Evolutionary conservation across 1,284 basidiomycete species (phyloP), one percentile per base, ranked within the genome.

Genomic region (Ustilago bromivora): DNA sequence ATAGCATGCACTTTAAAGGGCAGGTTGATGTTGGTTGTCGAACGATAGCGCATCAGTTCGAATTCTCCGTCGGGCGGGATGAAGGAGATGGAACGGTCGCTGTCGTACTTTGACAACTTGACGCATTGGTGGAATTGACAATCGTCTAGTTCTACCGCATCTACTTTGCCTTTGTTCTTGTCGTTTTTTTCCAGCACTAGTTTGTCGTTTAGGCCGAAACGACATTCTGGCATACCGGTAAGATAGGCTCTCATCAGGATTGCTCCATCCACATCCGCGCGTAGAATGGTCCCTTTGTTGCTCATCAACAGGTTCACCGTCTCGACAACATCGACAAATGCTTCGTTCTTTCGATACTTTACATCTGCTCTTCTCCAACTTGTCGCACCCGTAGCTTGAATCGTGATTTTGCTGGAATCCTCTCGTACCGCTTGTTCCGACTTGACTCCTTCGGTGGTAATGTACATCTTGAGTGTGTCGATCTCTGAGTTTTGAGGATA

Each of bases 71-170:
- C 97, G 1, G 97, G 97, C 1, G 97, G 97, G 55, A 99, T 92
- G 87, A 99, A 99, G 81, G 92, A 94, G 88, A 99, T 98, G 4
- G 93, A 94, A 49, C 96, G 90, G 73, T 92, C 93, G 15, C 93
- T 92, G 85, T 98, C 96, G 86, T 98, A 98, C 87, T 96, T 95
- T 78, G 93, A 92, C 47, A 99, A 88, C 68, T 94, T 91, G 47
- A 99, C 97, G 87, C 97, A 99, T 87, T 99, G 97, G 83, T 99
- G 97, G 89, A 99, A 99, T 73, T 94, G 93, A 87, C 96, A 98
- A 85, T 99, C 96, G 84, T 98, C 96, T 51, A 99, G 89, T 86
- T 98, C 95, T 9, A 84, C 80, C 10, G 77, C 78, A 9, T 71
- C 76, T 7, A 77, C 76, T 36, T 74, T 78, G 56, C 71, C 72